Base-by-base conservation (phyloP, 2,329 filamentous ascomycete species). In the Fusarium neocosmosporiellum region DNA sequence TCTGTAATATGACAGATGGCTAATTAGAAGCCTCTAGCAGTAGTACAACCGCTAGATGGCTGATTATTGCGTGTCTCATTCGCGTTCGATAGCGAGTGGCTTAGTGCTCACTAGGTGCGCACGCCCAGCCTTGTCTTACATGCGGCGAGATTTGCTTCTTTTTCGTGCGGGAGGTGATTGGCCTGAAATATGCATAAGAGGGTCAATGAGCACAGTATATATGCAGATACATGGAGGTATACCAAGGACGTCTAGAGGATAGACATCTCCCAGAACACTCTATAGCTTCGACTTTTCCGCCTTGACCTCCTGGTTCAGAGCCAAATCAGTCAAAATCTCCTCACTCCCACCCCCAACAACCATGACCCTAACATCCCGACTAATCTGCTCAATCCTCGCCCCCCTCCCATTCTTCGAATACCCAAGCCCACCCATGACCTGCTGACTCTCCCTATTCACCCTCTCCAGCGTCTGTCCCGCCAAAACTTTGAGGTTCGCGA, bases 311-410 rank as follows among this genome's bases (percentile, higher is more conserved):
- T 88, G 85, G 6, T 84, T 82, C n/a, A 88, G 81, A 2, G 86
- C 85, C 37, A 89, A 71, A 70, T 89, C 87, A 0, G 84, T 82
- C 53, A 89, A 81, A 61, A 89, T 88, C 77, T 89, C 87, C 67
- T 89, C 87, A 66, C 87, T 88, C 0, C 87, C 87, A 13, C 87
- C 87, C 4, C 87, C 87, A 0, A 88, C 82, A 11, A 88, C 86
- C 86, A 86, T 66, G 11, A 74, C 59, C 7, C 87, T 80, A 39
- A 89, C 76, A 77, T 89, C 87, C 0, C 87, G 81, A 71, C 84
- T 86, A 43, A 88, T 86, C 75, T 88, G 86, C 78, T 89, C 87
- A 10, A 89, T 82, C 7, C 84, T 80, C 3, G 83, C 84, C 0
- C 87, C 86, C 7, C 83, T 83, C 0, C 87, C 86, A 41, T 80